Base-by-base conservation (phyloP, 768 basidiomycete species). In the Termitomyces sp. region DNA sequence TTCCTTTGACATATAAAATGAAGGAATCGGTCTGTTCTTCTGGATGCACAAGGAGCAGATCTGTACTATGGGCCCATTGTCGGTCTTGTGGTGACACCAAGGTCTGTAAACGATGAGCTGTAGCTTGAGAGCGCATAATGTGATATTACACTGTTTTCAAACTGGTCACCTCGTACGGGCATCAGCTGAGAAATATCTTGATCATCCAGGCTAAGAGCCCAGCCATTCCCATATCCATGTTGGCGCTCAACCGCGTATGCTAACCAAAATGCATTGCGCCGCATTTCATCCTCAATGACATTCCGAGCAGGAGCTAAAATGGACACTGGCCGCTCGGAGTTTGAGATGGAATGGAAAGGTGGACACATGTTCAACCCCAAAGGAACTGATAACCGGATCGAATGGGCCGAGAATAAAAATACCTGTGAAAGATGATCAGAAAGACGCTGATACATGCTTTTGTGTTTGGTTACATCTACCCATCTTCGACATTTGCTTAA, bases 211-310 rank as follows among this genome's bases (percentile, higher is more conserved):
- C 79, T 79, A 60, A 84, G 75, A 0, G 89, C 84, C 83, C 88
- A 91, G 20, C 85, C 86, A 64, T 88, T 89, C 35, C 83, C 82
- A 60, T 79, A 81, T 5, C 87, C 84, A 57, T 84, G 82, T 61
- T 85, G 80, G 30, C 89, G 82, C 63, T 91, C 89, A 48, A 79
- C 75, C 6, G 84, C 78, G 68, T 90, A 91, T 9, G 87, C 84
- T 49, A 88, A 66, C 84, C 89, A 92, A 65, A 90, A 89, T 1
- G 82, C 77, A 64, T 91, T 91, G 56, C 88, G 77, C 52, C 90
- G 78, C 43, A 75, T 82, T 69, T 91, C 90, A 36, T 87, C 87
- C 68, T 91, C 89, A 7, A 85, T 73, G 2, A 83, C 79, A 35
- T 79, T 85, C 47, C 77, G 75, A n/a, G 88, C 82, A 3, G 83